Conservation (phyloP, 2,329 filamentous ascomycete genomes). For the Penicillium sp. region DNA sequence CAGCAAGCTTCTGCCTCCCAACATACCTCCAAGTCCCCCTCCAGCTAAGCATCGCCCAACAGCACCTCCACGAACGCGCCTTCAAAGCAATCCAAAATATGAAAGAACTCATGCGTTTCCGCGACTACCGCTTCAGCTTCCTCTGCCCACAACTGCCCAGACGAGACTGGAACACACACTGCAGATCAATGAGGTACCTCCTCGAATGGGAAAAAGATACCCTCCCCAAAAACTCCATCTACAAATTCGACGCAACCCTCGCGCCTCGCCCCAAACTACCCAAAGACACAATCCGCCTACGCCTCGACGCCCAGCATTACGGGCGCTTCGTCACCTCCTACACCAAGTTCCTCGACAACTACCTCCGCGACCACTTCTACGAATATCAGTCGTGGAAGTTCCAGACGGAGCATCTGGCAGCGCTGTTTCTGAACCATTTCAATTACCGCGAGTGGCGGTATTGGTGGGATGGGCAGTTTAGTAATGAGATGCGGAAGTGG, state of each 20-base stretch:
- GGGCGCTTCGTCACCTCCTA: conserved; percentile 12
- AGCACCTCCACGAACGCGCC: conserved; percentile 20
- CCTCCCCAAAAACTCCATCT: not conserved
- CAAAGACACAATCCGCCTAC: conserved; percentile 24
- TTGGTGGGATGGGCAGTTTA: conserved; percentile 32
- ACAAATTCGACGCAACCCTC: conserved; percentile 18
- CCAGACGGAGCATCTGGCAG: conserved; percentile 16
- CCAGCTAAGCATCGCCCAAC: conserved; percentile 12
- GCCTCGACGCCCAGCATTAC: conserved; percentile 27
- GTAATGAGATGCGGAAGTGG: conserved; percentile 33
- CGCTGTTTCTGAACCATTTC: conserved; percentile 15
- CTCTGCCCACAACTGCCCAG: conserved; percentile 28
- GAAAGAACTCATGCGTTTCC: conserved; percentile 20
- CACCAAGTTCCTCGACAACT: conserved; percentile 4
- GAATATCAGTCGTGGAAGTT: too few relatives aligned
- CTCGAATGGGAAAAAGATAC: conserved; percentile 26
- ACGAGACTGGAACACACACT: conserved; percentile 16
- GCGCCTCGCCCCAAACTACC: conserved; percentile 33
- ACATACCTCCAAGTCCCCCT: conserved; percentile 12
- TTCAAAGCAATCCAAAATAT: conserved; percentile 15
- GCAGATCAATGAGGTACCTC: conserved; percentile 31
- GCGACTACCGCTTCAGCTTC: conserved; percentile 25
- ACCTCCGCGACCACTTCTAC: too few relatives aligned
- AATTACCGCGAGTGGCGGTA: conserved; percentile 22
- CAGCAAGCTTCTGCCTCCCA: conserved; percentile 19